A percentile compares a stretch with the other conserved stretches of the same genome.
phyloP scores from a whole-genome alignment of 2,329 filamentous ascomycete genomes.

The Aspergillus sp. region DNA sequence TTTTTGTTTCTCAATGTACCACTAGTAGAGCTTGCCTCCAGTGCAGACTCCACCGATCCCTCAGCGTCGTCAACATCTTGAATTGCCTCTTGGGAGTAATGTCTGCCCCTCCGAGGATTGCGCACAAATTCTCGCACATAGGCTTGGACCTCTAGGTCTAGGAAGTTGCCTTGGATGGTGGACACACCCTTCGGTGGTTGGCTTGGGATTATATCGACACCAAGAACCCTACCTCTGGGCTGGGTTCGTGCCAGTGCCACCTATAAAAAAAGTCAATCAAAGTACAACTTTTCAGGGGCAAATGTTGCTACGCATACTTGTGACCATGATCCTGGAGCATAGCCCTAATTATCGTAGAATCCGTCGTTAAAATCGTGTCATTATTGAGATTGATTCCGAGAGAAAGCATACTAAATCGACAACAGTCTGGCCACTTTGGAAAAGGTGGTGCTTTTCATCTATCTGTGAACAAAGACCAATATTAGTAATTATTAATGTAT shows the following conservation, averaged over 20 bases:
- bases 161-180: slow-evolving; percentile 91
- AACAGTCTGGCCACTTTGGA: slow-evolving; percentile 77
- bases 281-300: neutral
- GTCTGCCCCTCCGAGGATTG: slow-evolving; percentile 60
- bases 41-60: neutral
- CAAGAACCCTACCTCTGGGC: slow-evolving; percentile 76
- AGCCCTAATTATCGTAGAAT: slow-evolving; percentile 33
- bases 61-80: slow-evolving; percentile 2
- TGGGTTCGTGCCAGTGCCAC: slow-evolving; percentile 77
- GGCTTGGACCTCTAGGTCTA: slow-evolving; percentile 70
- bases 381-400: neutral
- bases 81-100: slow-evolving; percentile 30
- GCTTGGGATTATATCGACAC: slow-evolving; percentile 91
- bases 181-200: slow-evolving; percentile 90
- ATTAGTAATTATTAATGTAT: neutral
- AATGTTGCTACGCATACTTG: slow-evolving; percentile 39
- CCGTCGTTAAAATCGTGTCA: neutral
- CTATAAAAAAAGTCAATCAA: slow-evolving; percentile 43
- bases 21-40: neutral
- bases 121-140: slow-evolving; percentile 75
- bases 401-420: slow-evolving; percentile 70
- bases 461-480: slow-evolving; percentile 55
- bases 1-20: neutral
- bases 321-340: slow-evolving; percentile 61
- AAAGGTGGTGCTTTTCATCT: slow-evolving; percentile 76